These are phyloP conservation scores for Dentipellis fragilis DNA, from an alignment of 768 basidiomycete genomes.

Conservation along the genomic window DNA sequence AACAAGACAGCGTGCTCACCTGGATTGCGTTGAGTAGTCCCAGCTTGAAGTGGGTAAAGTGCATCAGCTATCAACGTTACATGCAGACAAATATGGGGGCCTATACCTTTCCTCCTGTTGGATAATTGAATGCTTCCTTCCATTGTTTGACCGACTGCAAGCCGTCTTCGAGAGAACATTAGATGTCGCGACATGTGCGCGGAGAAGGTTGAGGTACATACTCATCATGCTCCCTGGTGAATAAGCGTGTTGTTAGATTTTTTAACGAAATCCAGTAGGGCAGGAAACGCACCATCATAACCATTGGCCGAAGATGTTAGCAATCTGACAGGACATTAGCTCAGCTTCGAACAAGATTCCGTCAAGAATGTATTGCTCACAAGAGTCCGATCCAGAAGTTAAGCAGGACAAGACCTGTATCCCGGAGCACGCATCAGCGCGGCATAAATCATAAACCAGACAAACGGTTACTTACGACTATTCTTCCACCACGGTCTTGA, in stretches of 20 bases:
- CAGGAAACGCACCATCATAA: conserved; percentile 17
- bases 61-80: too few relatives aligned
- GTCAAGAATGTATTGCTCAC: neutral
- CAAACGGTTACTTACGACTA: conserved; percentile 1
- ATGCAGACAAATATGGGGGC: too few relatives aligned
- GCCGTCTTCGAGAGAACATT: conserved; percentile 11
- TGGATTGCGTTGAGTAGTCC: conserved; percentile 25
- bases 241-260: neutral
- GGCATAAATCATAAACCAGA: neutral
- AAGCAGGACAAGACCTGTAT: conserved; percentile 8
- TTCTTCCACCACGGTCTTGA: conserved; percentile 14
- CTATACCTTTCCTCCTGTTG: conserved; percentile 11
- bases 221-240: conserved; percentile 15
- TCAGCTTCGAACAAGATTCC: neutral
- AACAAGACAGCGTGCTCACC: conserved; percentile 20
- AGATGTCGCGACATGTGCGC: neutral
- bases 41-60: conserved; percentile 6
- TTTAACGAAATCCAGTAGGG: neutral
- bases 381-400: conserved; percentile 17
- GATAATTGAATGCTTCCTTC: conserved; percentile 19
- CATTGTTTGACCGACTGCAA: conserved; percentile 22
- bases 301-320: conserved; percentile 25
- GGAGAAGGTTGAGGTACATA: neutral
- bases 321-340: conserved; percentile 8
- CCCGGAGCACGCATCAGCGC: neutral